Conservation (phyloP, 2,329 filamentous ascomycete genomes). For the Stylonectria norvegica region DNA sequence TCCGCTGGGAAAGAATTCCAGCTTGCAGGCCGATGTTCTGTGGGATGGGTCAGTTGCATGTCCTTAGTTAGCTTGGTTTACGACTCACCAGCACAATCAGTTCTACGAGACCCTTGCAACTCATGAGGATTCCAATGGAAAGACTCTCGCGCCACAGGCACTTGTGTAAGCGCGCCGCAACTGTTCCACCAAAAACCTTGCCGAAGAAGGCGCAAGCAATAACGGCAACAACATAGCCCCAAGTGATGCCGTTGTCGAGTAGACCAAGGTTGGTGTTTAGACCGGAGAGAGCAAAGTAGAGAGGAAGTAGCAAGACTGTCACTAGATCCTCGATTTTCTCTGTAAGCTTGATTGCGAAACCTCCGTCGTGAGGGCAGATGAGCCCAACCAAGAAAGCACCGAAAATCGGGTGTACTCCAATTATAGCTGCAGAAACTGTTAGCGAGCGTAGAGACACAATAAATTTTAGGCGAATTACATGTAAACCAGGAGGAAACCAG, state of each 20-base stretch:
- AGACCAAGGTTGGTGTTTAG: constrained; percentile 84
- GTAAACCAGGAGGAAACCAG: constrained; percentile 83
- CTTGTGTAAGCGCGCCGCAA: constrained; percentile 67
- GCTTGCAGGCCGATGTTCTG: constrained; percentile 76
- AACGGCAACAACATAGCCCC: constrained; percentile 86
- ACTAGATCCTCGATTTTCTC: constrained; percentile 95
- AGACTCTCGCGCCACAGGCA: constrained; percentile 89
- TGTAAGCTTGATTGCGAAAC: constrained; percentile 85
- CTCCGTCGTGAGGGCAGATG: constrained; percentile 85
- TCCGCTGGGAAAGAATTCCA: constrained; percentile 72
- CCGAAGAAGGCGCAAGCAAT: constrained; percentile 77
- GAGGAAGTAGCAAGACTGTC: constrained; percentile 75
- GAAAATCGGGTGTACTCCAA: constrained; percentile 92
- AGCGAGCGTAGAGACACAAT: not conserved
- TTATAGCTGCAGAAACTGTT: constrained; percentile 47
- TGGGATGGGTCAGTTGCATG: constrained; percentile 1
- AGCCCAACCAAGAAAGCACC: constrained; percentile 86
- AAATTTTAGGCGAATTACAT: constrained; percentile 31
- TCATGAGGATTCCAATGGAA: constrained; percentile 88
- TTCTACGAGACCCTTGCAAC: constrained; percentile 92
- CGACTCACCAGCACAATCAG: constrained; percentile 79
- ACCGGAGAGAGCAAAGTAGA: constrained; percentile 92
- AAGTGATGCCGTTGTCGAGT: constrained; percentile 74
- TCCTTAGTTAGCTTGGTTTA: not conserved
- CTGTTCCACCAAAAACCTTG: constrained; percentile 78